These are phyloP conservation scores for Cercospora sp. DNA, from an alignment of 2,329 filamentous ascomycete species.

Conservation along the genomic window DNA sequence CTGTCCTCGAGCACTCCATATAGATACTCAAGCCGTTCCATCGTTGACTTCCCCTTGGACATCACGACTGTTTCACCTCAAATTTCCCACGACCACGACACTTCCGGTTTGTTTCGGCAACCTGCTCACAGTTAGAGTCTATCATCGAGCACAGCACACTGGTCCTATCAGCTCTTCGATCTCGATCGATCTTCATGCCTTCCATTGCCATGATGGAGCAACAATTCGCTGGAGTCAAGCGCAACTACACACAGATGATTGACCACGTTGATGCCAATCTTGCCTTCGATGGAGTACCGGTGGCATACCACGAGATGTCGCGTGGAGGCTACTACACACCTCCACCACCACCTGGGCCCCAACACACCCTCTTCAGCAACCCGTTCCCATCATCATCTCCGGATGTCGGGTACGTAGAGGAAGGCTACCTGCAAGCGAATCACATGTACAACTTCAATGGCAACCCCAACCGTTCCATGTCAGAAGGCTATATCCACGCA, in stretches of 20 bases:
- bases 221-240: slow-evolving; percentile 24
- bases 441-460: slow-evolving; percentile 21
- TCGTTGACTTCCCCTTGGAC: slow-evolving; percentile 15
- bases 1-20: slow-evolving; percentile 23
- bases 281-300: slow-evolving; percentile 21
- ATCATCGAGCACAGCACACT: slow-evolving; percentile 13
- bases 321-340: slow-evolving; percentile 25
- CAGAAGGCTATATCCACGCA: slow-evolving; percentile 25
- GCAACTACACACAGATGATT: slow-evolving; percentile 26
- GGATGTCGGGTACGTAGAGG: slow-evolving; percentile 22
- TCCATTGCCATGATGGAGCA: slow-evolving; percentile 18
- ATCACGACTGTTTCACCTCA: slow-evolving; percentile 19
- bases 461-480: slow-evolving; percentile 20
- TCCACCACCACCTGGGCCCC: slow-evolving; percentile 21
- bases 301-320: slow-evolving; percentile 28
- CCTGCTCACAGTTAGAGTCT: slow-evolving; percentile 12
- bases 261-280: slow-evolving; percentile 22
- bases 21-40: slow-evolving; percentile 26
- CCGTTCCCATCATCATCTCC: slow-evolving; percentile 22
- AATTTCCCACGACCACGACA: slow-evolving; percentile 24
- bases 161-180: slow-evolving; percentile 14
- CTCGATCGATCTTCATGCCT: slow-evolving; percentile 17
- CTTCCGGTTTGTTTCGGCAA: slow-evolving; percentile 18
- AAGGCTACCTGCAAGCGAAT: slow-evolving; percentile 27
- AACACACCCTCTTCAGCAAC: slow-evolving; percentile 27